Evolutionary conservation across 495 filamentous ascomycete genomes (phyloP), one percentile per base, ranked within the genome.

Genomic region (Aspergillus indologenus): DNA sequence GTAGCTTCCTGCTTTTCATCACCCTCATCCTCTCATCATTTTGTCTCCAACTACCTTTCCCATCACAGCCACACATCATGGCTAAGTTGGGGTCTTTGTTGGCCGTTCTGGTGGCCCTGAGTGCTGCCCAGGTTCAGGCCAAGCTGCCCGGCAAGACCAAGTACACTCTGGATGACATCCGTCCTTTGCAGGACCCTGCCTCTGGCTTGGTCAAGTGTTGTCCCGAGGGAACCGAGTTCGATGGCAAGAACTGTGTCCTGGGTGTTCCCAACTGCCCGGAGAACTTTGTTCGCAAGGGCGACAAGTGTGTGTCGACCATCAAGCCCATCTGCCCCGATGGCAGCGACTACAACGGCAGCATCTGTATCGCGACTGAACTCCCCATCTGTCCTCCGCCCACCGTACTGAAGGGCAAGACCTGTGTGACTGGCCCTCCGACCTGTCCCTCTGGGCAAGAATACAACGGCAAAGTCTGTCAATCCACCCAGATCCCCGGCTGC

Each of bases 191-290:
- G 15, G 54, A 56, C 29, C 51, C 51, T 19, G 15, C 9, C 12
- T 42, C 54, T 11, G 54, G 54, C 2, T 9, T 44, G 29, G 11
- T 56, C 11, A 56, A 56, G 34, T 56, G 54, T 19, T 56, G 54
- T 31, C 54, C 54, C 8, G 34, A 44, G 3, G 55, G 55, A 21
- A 57, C 55, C 15, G 19, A 47, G 21, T 57, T 57, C 19, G 43
- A 57, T 24, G 55, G 55, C 5, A 57, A 49, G 22, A 43, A 19
- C 45, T 57, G 55, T 51, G 45, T 57, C 6, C 22, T 51, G 5
- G 43, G 29, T 7, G 43, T 47, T 23, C 55, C 55, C n/a, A 15
- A 12, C 5, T 57, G 55, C 17, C 55, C 55, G 15, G 46, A 57
- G 18, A 20, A 14, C 24, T 26, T 57, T 2, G 21, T 31, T 12